These are phyloP conservation scores for Balakata baccata DNA, from an alignment of 345 rosid species.

Conservation along the genomic window DNA sequence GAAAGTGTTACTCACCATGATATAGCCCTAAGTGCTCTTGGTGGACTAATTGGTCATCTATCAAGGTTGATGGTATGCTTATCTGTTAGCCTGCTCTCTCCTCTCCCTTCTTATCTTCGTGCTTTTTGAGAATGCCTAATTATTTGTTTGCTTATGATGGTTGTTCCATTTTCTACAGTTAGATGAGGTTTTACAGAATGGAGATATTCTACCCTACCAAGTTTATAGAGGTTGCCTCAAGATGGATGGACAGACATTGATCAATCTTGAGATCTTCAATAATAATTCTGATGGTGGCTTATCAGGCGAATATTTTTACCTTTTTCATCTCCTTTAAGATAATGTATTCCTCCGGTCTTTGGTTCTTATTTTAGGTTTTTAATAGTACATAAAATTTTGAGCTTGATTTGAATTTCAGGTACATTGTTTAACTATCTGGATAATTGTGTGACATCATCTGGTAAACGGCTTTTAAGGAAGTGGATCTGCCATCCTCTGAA, in stretches of 20 bases:
- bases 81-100: conserved; percentile 7
- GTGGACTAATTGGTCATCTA: conserved; percentile 71
- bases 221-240: conserved; percentile 78
- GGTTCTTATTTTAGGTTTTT: neutral
- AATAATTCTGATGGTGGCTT: conserved; percentile 78
- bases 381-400: neutral
- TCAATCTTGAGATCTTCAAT: conserved; percentile 83
- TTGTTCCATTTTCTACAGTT: conserved; percentile 41
- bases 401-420: conserved; percentile 45
- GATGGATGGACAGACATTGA: conserved; percentile 91
- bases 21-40: conserved; percentile 62
- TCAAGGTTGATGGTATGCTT: conserved; percentile 80
- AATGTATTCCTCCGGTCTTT: neutral
- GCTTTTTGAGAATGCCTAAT: neutral
- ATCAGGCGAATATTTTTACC: conserved; percentile 49
- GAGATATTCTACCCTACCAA: conserved; percentile 75
- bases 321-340: neutral
- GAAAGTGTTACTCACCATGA: conserved; percentile 47
- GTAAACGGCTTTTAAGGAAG: conserved; percentile 77
- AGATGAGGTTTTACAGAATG: conserved; percentile 67
- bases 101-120: neutral
- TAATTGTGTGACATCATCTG: conserved; percentile 73
- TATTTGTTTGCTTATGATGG: conserved; percentile 12
- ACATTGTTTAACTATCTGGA: conserved; percentile 83
- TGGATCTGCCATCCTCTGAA: conserved; percentile 98